phyloP scores from a whole-genome alignment of 2,329 filamentous ascomycete genomes.

The Plenodomus biglobosus region DNA sequence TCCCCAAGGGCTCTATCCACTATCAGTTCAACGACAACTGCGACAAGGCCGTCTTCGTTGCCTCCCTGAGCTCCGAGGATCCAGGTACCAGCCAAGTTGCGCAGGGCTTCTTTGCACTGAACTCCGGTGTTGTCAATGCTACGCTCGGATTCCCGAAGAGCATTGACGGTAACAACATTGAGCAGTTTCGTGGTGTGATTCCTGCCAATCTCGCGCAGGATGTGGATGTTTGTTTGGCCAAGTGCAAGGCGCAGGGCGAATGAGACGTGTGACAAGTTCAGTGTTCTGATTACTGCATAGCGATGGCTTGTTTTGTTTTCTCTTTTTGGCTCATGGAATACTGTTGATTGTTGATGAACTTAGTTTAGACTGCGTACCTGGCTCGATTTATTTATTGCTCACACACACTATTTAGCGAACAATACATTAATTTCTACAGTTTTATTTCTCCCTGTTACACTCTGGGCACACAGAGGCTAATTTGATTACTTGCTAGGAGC shows the following conservation, averaged over 20 bases:
- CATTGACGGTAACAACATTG: conserved; percentile 41
- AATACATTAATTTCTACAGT: too few relatives aligned
- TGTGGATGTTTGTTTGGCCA: conserved; percentile 56
- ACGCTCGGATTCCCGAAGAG: conserved; percentile 42
- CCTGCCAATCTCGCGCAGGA: conserved; percentile 56
- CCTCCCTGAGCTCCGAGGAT: conserved; percentile 49
- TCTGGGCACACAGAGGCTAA: too few relatives aligned
- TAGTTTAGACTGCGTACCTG: conserved; percentile 8
- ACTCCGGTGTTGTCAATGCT: conserved; percentile 42
- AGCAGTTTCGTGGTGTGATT: conserved; percentile 39
- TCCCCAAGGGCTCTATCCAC: conserved; percentile 52
- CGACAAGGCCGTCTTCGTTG: conserved; percentile 48
- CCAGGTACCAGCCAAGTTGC: conserved; percentile 48
- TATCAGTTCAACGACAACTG: conserved; percentile 54
- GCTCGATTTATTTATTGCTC: too few relatives aligned
- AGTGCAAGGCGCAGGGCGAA: conserved; percentile 40
- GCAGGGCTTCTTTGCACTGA: conserved; percentile 48
- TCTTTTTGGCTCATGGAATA: background rate
- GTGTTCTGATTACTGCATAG: conserved; percentile 8
- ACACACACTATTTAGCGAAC: too few relatives aligned
- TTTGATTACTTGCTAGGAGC: too few relatives aligned
- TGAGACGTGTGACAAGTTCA: background rate
- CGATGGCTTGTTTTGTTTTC: conserved; percentile 17
- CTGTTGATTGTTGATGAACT: conserved; percentile 7
- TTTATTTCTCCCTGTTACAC: too few relatives aligned